Conservation (phyloP, 768 basidiomycete genomes). For the Lactifluus subvellereus region DNA sequence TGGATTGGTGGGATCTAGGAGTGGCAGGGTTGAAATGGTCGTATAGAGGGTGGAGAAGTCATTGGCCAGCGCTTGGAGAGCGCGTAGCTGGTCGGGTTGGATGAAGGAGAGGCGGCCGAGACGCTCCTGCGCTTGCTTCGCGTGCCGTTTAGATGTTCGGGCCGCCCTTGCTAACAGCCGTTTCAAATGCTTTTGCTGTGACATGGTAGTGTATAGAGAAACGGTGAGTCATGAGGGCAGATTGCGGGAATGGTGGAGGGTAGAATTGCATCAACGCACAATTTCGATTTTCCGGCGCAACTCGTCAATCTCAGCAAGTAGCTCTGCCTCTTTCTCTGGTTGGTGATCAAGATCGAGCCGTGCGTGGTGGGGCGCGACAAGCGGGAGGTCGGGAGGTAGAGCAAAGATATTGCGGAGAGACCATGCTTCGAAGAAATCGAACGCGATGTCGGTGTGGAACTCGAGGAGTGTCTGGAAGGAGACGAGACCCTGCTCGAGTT, state of each 20-base stretch:
- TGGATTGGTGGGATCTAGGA: conserved; percentile 24
- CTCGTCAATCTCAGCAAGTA: conserved; percentile 63
- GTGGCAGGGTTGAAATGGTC: conserved; percentile 45
- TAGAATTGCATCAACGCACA: conserved; percentile 39
- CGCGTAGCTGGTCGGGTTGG: conserved; percentile 36
- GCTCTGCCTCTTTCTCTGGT: conserved; percentile 44
- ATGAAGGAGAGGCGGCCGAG: conserved; percentile 43
- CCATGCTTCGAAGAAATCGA: conserved; percentile 92
- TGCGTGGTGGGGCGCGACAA: conserved; percentile 73
- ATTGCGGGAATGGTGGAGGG: neutral
- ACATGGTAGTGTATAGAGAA: neutral
- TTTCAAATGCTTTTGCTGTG: conserved; percentile 41
- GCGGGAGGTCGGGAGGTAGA: conserved; percentile 58
- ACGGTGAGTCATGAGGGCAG: neutral
- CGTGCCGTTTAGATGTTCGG: conserved; percentile 33
- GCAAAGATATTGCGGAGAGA: conserved; percentile 82
- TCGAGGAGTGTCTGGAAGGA: conserved; percentile 86
- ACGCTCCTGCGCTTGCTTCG: conserved; percentile 42
- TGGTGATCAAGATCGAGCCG: conserved; percentile 59
- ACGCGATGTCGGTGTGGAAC: conserved; percentile 82
- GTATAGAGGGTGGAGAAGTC: conserved; percentile 42
- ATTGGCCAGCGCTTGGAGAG: conserved; percentile 37
- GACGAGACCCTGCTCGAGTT: conserved; percentile 74
- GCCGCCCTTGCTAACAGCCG: neutral
- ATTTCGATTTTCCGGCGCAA: conserved; percentile 61